Base-by-base conservation (phyloP, 768 basidiomycete species). In the Tylopilus plumbeoviolaceoides region DNA sequence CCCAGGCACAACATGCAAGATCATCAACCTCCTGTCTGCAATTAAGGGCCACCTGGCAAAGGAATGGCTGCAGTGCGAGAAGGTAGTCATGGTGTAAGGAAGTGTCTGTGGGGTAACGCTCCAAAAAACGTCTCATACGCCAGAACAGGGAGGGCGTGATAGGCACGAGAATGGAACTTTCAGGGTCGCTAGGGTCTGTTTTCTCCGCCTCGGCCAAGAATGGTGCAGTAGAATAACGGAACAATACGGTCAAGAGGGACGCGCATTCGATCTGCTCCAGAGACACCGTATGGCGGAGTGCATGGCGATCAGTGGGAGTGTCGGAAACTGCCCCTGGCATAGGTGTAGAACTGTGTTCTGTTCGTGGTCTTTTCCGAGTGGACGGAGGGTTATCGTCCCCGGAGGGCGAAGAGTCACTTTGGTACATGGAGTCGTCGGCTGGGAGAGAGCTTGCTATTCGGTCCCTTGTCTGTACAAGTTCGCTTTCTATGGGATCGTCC, bases 11-110 rank as follows among this genome's bases (percentile, higher is more conserved):
- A 5, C 73, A 69, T 0, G 89, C 87, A 57, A 91, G 86, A 17
- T 67, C 67, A 8, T 78, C 75, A 35, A 91, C 79, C 3, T 79
- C 76, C 8, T 74, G 63, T 39, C 78, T 81, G 53, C 73, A 78
- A 65, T 98, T 98, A 50, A 95, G 71, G 3, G 91, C 81, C n/a
- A 94, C 69, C 50, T 89, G 85, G 3, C 77, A 78, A 8, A 98
- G 79, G 1, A 85, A 77, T 3, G 83, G 75, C 50, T 86, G 84
- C 39, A 95, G 67, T 4, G 84, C 79, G 7, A 73, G 69, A 20
- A 98, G 74, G 44, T 87, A 88, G 59, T 92, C 81, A 15, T 84
- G 79, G 59, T 94, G 84, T 14, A 93, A 77, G 3, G 88, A 87
- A 1, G 89, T 88, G 60, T 97, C 92, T 9, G 73, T 59, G 1